These are phyloP conservation scores for Coprinellus micaceus DNA, from an alignment of 768 basidiomycete genomes.

Conservation along the genomic window DNA sequence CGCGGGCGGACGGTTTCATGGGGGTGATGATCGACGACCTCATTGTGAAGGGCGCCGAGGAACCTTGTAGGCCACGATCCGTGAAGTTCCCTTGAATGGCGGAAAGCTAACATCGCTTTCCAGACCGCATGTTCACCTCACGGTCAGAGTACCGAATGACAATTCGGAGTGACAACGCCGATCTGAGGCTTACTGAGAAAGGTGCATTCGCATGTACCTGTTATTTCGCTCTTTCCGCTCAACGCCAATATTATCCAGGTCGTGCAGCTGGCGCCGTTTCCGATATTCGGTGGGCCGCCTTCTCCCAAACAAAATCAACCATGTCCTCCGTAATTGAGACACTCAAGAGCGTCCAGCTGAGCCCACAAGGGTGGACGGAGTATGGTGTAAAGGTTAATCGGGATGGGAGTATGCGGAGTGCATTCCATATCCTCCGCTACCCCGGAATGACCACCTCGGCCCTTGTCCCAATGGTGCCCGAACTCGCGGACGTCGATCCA, in stretches of 20 bases:
- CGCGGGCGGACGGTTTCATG: slow-evolving; percentile 81
- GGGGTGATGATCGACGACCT: slow-evolving; percentile 94
- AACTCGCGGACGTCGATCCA: slow-evolving; percentile 46
- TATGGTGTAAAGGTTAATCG: slow-evolving; percentile 42
- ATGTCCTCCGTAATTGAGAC: slow-evolving; percentile 34
- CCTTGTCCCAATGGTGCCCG: slow-evolving; percentile 46
- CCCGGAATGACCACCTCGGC: slow-evolving; percentile 43
- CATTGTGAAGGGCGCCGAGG: slow-evolving; percentile 83
- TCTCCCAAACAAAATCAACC: slow-evolving; percentile 28
- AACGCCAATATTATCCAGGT: slow-evolving; percentile 26
- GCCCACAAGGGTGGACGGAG: slow-evolving; percentile 36
- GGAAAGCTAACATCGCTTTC: slow-evolving; percentile 3
- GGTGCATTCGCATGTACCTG: slow-evolving; percentile 35
- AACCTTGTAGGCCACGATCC: slow-evolving; percentile 76
- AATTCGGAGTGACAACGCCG: slow-evolving; percentile 86
- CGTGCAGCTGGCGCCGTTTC: slow-evolving; percentile 43
- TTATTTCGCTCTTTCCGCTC: neutral
- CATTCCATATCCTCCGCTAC: slow-evolving; percentile 68
- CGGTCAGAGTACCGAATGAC: slow-evolving; percentile 89
- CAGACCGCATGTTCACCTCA: slow-evolving; percentile 93
- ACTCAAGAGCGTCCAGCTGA: slow-evolving; percentile 34
- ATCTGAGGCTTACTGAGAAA: slow-evolving; percentile 73
- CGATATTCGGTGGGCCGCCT: slow-evolving; percentile 39
- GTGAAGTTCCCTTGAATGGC: too few relatives aligned
- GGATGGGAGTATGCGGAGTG: slow-evolving; percentile 50